A percentile compares a stretch with the other conserved stretches of the same genome.
phyloP scores from a whole-genome alignment of 495 filamentous ascomycete genomes.

The Venustampulla echinocandica region DNA sequence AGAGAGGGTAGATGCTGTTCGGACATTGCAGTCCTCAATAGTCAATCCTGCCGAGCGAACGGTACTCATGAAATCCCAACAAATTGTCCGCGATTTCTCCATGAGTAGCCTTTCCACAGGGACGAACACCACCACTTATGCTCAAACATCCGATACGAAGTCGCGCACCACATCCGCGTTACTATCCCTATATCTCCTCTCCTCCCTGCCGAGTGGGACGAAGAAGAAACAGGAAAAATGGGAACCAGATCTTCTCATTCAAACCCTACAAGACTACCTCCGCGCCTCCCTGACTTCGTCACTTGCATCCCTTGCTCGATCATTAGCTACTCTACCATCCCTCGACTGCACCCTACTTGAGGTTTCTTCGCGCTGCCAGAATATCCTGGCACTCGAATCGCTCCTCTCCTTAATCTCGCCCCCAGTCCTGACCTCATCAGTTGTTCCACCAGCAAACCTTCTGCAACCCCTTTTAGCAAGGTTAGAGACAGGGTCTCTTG shows the following conservation, averaged over 20 bases:
- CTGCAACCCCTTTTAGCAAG: slow-evolving; percentile 64
- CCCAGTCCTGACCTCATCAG: slow-evolving; percentile 44
- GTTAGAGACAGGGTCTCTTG: slow-evolving; percentile 78
- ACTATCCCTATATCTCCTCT: slow-evolving; percentile 73
- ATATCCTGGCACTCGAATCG: slow-evolving; percentile 76
- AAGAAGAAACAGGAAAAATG: slow-evolving; percentile 40
- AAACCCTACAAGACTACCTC: slow-evolving; percentile 73
- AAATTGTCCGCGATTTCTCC: slow-evolving; percentile 76
- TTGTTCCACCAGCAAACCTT: slow-evolving; percentile 43
- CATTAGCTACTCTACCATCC: slow-evolving; percentile 69
- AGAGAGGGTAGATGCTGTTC: slow-evolving; percentile 58
- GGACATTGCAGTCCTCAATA: slow-evolving; percentile 56
- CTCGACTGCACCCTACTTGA: slow-evolving; percentile 78
- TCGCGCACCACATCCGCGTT: slow-evolving; percentile 64
- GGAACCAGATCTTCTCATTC: slow-evolving; percentile 62
- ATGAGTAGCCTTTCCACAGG: slow-evolving; percentile 42
- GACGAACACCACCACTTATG: slow-evolving; percentile 49
- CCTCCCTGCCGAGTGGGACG: slow-evolving; percentile 39
- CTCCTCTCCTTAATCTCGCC: slow-evolving; percentile 60
- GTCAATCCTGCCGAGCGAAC: slow-evolving; percentile 60
- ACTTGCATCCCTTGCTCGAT: slow-evolving; percentile 58
- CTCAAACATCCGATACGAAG: slow-evolving; percentile 71
- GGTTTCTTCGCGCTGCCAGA: slow-evolving; percentile 77
- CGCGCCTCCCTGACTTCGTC: slow-evolving; percentile 64
- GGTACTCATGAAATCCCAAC: slow-evolving; percentile 61